Percentiles rank a stretch among this genome's conserved stretches.
Evolutionary conservation across 805 yeast genomes (phyloP).

Genomic region (Starmerella etchellsii): DNA sequence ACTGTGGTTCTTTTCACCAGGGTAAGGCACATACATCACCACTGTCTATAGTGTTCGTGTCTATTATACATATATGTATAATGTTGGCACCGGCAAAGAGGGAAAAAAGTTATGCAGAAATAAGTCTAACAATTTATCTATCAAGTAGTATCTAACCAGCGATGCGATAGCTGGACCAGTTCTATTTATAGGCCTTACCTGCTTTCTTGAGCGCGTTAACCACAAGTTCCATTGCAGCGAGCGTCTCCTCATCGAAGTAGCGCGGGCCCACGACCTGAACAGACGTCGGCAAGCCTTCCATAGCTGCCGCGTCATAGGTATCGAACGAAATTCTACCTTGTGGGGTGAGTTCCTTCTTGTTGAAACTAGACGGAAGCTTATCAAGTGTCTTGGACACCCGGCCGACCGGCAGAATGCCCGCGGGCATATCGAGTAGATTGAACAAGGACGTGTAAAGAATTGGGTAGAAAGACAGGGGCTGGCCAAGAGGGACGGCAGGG

Average conservation of each 20-base stretch:
- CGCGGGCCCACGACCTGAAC: constrained; percentile 49
- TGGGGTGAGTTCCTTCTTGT: constrained; percentile 24
- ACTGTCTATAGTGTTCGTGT: too few relatives aligned
- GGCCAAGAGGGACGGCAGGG: constrained; percentile 32
- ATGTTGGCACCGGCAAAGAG: too few relatives aligned
- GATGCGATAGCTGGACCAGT: too few relatives aligned
- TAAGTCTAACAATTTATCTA: background rate
- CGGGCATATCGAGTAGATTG: constrained; percentile 44
- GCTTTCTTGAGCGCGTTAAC: constrained; percentile 18
- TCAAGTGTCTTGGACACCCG: constrained; percentile 34
- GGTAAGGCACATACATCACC: too few relatives aligned
- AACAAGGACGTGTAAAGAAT: constrained; percentile 43
- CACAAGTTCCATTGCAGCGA: constrained; percentile 36
- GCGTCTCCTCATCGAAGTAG: constrained; percentile 48
- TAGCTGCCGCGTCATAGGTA: constrained; percentile 40
- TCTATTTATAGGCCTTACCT: constrained; percentile 3
- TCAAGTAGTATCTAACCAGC: background rate
- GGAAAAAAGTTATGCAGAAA: too few relatives aligned
- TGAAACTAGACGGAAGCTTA: constrained; percentile 24
- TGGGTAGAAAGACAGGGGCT: constrained; percentile 27
- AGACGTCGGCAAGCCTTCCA: constrained; percentile 49
- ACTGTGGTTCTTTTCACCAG: too few relatives aligned
- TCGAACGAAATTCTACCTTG: constrained; percentile 34
- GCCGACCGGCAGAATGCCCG: constrained; percentile 47
- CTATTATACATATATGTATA: too few relatives aligned